These are phyloP conservation scores for Rhodotorula mucilaginosa DNA, from an alignment of 1,284 basidiomycete genomes.

Conservation along the genomic window DNA sequence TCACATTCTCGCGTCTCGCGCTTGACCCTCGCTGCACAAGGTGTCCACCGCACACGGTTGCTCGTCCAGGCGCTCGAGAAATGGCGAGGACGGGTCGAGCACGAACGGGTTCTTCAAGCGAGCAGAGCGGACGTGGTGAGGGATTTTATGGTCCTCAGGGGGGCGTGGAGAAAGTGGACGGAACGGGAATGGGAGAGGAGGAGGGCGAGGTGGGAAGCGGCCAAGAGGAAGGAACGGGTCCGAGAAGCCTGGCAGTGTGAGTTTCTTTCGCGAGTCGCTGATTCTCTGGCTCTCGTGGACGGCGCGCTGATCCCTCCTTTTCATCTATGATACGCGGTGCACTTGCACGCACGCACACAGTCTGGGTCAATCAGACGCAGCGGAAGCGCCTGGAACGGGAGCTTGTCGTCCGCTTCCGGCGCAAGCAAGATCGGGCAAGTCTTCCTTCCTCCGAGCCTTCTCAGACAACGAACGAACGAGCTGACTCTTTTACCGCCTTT, in stretches of 20 bases:
- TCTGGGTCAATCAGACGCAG: constrained; percentile 19
- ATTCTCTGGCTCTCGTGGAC: not conserved
- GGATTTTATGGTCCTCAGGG: constrained; percentile 21
- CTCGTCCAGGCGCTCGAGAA: not conserved
- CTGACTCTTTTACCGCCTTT: not conserved
- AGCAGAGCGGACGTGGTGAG: constrained; percentile 20
- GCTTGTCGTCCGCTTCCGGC: constrained; percentile 1
- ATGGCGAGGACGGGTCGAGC: constrained; percentile 13
- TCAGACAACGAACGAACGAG: not conserved
- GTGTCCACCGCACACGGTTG: not conserved
- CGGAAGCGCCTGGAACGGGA: constrained; percentile 8
- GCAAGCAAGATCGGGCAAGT: constrained; percentile 5
- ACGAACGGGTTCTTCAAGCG: not conserved
- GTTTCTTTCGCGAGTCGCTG: not conserved
- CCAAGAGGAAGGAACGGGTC: constrained; percentile 4
- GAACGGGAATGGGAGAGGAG: constrained; percentile 14
- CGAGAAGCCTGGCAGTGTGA: constrained; percentile 23
- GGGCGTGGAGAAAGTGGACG: constrained; percentile 17
- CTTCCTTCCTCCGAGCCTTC: not conserved
- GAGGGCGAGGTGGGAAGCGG: constrained; percentile 12
- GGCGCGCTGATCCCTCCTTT: too few relatives aligned
- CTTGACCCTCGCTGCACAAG: not conserved
- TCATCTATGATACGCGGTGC: too few relatives aligned
- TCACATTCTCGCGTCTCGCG: not conserved
- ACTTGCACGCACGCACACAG: not conserved